Evolutionary conservation across 495 filamentous ascomycete species (phyloP).

Genomic region (Talaromyces ruber): DNA sequence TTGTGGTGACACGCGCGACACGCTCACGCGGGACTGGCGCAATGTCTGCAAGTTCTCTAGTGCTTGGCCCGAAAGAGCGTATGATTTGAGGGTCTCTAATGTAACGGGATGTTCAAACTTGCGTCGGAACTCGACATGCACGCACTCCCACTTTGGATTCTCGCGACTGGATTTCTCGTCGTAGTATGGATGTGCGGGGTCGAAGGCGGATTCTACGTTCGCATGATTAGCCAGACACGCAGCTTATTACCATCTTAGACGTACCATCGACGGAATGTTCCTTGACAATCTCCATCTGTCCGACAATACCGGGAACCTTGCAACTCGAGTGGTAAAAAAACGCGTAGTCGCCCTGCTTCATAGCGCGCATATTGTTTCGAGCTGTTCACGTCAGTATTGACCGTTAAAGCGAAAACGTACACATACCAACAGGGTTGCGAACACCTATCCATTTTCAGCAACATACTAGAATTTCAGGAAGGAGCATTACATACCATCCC

Average conservation of each 20-base stretch:
- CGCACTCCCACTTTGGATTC: slow-evolving; percentile 82
- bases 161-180: slow-evolving; percentile 64
- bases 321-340: slow-evolving; percentile 99
- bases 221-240: not conserved
- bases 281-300: slow-evolving; percentile 85
- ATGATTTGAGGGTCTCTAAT: slow-evolving; percentile 64
- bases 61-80: slow-evolving; percentile 44
- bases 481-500: slow-evolving; percentile 57
- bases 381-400: slow-evolving; percentile 30
- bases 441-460: slow-evolving; percentile 34
- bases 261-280: slow-evolving; percentile 73
- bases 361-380: slow-evolving; percentile 77
- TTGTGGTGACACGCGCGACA: slow-evolving; percentile 59
- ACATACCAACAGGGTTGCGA: slow-evolving; percentile 46
- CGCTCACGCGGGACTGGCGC: slow-evolving; percentile 72
- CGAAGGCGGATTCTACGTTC: slow-evolving; percentile 64
- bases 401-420: not conserved
- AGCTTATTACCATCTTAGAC: slow-evolving; percentile 9
- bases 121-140: slow-evolving; percentile 75
- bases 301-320: slow-evolving; percentile 82
- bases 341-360: slow-evolving; percentile 85
- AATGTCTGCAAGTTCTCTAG: slow-evolving; percentile 81
- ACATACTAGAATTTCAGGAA: not conserved
- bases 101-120: slow-evolving; percentile 70
- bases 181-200: slow-evolving; percentile 71